These are phyloP conservation scores for Prillingera fragicola DNA, from an alignment of 1,284 basidiomycete species.

Conservation along the genomic window DNA sequence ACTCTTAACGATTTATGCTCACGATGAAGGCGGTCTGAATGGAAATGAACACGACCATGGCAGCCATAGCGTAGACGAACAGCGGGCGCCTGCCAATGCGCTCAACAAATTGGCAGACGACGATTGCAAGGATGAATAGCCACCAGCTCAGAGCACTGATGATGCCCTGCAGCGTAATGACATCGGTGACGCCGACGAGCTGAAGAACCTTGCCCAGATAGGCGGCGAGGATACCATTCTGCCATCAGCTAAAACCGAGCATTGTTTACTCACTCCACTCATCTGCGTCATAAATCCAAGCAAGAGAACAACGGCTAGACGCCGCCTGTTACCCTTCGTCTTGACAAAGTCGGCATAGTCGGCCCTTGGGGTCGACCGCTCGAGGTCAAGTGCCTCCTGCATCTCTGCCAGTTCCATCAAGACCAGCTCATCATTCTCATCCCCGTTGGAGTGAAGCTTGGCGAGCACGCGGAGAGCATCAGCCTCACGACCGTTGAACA, in stretches of 20 bases:
- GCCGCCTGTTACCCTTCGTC: conserved; percentile 46
- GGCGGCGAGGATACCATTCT: conserved; percentile 58
- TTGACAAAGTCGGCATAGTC: conserved; percentile 24
- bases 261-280: neutral
- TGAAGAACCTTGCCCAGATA: conserved; percentile 50
- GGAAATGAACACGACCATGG: conserved; percentile 61
- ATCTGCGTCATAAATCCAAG: conserved; percentile 3
- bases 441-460: conserved; percentile 57
- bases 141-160: conserved; percentile 53
- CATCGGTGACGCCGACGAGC: conserved; percentile 60
- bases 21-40: conserved; percentile 64
- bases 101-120: conserved; percentile 26
- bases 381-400: conserved; percentile 39
- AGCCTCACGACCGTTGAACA: conserved; percentile 53
- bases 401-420: conserved; percentile 48
- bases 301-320: conserved; percentile 52
- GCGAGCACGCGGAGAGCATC: conserved; percentile 55
- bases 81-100: conserved; percentile 23
- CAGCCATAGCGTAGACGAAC: conserved; percentile 52
- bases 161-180: conserved; percentile 57
- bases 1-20: conserved; percentile 40
- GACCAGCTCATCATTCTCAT: conserved; percentile 42
- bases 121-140: conserved; percentile 14
- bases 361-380: conserved; percentile 13
- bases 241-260: neutral